phyloP scores from a whole-genome alignment of 371 early-diverging fungal genomes.

The Zancudomyces culisetae region DNA sequence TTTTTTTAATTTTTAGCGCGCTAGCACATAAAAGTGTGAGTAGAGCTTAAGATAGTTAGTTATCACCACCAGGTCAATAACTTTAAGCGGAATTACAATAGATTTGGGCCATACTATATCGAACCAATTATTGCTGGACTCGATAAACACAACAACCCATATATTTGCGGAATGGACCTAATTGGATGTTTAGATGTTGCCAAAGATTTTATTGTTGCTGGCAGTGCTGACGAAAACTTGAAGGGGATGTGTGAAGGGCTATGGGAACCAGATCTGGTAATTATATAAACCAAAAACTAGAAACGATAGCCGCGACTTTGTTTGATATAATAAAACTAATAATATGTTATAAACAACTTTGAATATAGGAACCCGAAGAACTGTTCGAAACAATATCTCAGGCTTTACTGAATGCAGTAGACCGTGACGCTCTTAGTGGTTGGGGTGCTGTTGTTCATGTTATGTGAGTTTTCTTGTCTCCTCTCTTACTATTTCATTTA shows the following conservation, averaged over 20 bases:
- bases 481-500: constrained; percentile 4
- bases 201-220: constrained; percentile 90
- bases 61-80: too few relatives aligned
- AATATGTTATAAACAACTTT: too few relatives aligned
- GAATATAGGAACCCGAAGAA: constrained; percentile 79
- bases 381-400: constrained; percentile 96
- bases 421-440: constrained; percentile 94
- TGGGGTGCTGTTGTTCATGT: constrained; percentile 97
- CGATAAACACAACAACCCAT: constrained; percentile 77
- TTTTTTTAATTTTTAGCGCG: too few relatives aligned
- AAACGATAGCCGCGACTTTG: too few relatives aligned
- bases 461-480: constrained; percentile 32
- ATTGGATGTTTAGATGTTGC: constrained; percentile 95
- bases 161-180: constrained; percentile 90
- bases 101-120: constrained; percentile 93
- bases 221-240: constrained; percentile 80
- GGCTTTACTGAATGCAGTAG: constrained; percentile 90
- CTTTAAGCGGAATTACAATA: too few relatives aligned
- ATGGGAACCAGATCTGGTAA: constrained; percentile 85
- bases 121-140: constrained; percentile 95
- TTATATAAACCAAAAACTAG: too few relatives aligned
- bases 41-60: too few relatives aligned
- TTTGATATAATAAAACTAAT: too few relatives aligned
- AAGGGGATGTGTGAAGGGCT: constrained; percentile 97
- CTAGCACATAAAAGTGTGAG: too few relatives aligned